Evolutionary conservation across 31 red algal genomes (phyloP).

Genomic region (Odonthalia washingtoniensis): DNA sequence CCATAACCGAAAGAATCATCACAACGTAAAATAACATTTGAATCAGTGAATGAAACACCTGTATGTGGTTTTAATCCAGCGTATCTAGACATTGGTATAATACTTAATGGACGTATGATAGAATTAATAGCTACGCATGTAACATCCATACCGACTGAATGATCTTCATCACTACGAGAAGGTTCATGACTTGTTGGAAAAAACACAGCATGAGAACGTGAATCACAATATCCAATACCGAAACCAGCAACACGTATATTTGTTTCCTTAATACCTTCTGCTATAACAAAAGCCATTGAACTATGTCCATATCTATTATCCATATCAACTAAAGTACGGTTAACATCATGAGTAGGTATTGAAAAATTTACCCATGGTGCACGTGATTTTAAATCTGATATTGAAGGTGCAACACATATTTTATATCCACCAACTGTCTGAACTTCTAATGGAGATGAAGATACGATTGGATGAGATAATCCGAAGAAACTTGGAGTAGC

Average conservation of each 20-base stretch:
- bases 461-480: no score
- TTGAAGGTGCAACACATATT: slow-evolving; percentile 40
- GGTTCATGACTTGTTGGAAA: slow-evolving; percentile 53
- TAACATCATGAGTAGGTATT: neutral
- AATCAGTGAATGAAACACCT: no score
- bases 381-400: slow-evolving; percentile 2
- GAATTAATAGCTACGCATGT: no score
- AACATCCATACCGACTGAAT: no score
- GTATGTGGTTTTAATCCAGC: no score
- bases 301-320: neutral
- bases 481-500: no score
- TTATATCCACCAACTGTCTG: no score
- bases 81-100: no score
- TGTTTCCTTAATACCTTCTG: slow-evolving; percentile 18
- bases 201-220: slow-evolving; percentile 11
- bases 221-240: slow-evolving; percentile 39
- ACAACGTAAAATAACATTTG: no score
- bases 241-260: slow-evolving; percentile 6
- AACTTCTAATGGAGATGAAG: no score
- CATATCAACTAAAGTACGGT: slow-evolving; percentile 19
- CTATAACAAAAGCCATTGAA: slow-evolving; percentile 24
- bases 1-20: no score
- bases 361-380: slow-evolving; percentile 41
- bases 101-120: no score
- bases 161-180: neutral